Evolutionary conservation across 345 rosid genomes (phyloP).

Genomic region (Gossypioides kirkii): DNA sequence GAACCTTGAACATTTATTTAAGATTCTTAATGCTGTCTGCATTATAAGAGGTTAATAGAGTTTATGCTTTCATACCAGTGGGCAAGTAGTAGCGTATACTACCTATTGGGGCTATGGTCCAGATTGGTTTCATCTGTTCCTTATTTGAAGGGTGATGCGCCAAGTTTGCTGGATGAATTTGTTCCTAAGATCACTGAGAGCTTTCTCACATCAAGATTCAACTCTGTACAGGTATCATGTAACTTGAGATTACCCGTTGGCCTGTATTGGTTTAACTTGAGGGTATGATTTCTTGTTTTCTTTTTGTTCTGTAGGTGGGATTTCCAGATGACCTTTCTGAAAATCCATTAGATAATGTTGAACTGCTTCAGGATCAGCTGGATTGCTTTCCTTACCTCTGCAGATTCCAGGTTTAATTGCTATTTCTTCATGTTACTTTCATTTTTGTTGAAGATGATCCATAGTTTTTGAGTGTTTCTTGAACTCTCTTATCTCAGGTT

Average conservation of each 20-base stretch:
- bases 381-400: constrained; percentile 97
- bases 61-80: constrained; percentile 50
- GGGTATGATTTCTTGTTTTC: constrained; percentile 1
- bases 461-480: constrained; percentile 6
- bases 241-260: constrained; percentile 8
- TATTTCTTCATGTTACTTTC: constrained; percentile 9
- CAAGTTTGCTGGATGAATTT: constrained; percentile 94
- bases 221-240: constrained; percentile 77
- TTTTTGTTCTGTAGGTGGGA: constrained; percentile 52
- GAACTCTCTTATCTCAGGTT: background rate
- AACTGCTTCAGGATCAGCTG: constrained; percentile 96
- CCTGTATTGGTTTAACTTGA: background rate
- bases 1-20: constrained; percentile 13
- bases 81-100: constrained; percentile 99
- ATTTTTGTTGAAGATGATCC: constrained; percentile 7
- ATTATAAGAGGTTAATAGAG: constrained; percentile 17
- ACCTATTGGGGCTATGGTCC: constrained; percentile 95
- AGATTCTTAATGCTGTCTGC: constrained; percentile 11
- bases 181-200: constrained; percentile 98
- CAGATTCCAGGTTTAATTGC: constrained; percentile 80
- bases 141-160: constrained; percentile 92
- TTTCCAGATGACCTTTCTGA: constrained; percentile 74
- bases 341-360: constrained; percentile 93
- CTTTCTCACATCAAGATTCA: constrained; percentile 88
- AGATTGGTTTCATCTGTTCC: constrained; percentile 93